Percentiles rank a stretch among this genome's conserved stretches.
These are phyloP conservation scores for Agaricus blazei DNA, from an alignment of 768 basidiomycete species.

Conservation along the genomic window DNA sequence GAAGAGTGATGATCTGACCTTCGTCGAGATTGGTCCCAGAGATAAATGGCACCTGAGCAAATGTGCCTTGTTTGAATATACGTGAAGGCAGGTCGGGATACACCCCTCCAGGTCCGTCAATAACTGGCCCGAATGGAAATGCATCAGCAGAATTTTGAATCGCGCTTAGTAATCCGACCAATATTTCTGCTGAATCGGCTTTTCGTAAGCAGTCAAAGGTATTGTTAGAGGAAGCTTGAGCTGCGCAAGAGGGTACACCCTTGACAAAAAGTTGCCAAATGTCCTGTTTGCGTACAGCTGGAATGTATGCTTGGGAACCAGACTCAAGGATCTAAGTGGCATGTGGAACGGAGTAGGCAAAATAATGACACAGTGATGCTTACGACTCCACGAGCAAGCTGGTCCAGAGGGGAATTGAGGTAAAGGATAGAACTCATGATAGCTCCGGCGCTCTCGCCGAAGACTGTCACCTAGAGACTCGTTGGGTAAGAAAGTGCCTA, in stretches of 20 bases:
- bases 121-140: conserved; percentile 29
- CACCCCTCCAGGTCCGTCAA: conserved; percentile 37
- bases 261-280: conserved; percentile 35
- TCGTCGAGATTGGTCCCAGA: conserved; percentile 41
- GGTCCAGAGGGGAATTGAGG: conserved; percentile 26
- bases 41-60: conserved; percentile 37
- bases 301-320: conserved; percentile 32
- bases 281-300: conserved; percentile 22
- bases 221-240: conserved; percentile 17
- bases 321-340: conserved; percentile 34
- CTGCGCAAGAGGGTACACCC: conserved; percentile 28
- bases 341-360: conserved; percentile 4
- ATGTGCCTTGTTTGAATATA: conserved; percentile 20
- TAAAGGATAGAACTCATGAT: conserved; percentile 35
- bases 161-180: conserved; percentile 14
- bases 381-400: conserved; percentile 29
- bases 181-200: conserved; percentile 20
- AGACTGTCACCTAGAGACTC: conserved; percentile 36
- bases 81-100: conserved; percentile 33
- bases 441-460: conserved; percentile 55
- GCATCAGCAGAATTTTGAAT: conserved; percentile 12
- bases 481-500: no score
- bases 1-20: conserved; percentile 22
- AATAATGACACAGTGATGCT: conserved; percentile 22
- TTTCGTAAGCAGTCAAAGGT: conserved; percentile 30